These are phyloP conservation scores for Aspergillus sp. DNA, from an alignment of 2,329 filamentous ascomycete species.

Conservation along the genomic window DNA sequence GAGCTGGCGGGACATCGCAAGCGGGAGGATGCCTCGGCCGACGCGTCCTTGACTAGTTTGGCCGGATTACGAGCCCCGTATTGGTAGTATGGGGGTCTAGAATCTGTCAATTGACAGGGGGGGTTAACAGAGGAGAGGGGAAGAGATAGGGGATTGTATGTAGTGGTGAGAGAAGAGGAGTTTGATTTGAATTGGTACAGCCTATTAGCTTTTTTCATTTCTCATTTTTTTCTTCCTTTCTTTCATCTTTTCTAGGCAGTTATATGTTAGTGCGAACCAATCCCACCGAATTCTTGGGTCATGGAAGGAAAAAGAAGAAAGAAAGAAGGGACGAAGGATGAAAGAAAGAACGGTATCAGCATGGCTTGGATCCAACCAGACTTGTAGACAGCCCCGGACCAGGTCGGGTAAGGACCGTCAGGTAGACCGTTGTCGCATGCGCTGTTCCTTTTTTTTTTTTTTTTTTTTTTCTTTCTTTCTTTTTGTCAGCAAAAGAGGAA, in stretches of 20 bases:
- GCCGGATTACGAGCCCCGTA: constrained; percentile 48
- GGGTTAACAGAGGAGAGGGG: not conserved
- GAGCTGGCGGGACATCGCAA: constrained; percentile 62
- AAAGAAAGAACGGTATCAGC: not conserved
- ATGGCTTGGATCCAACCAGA: not conserved
- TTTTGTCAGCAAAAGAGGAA: not conserved
- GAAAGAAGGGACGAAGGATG: not conserved
- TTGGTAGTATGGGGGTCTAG: constrained; percentile 31
- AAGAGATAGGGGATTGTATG: not conserved
- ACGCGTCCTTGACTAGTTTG: constrained; percentile 46
- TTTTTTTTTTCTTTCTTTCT: no score
- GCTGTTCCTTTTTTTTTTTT: not conserved
- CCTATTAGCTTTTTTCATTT: not conserved
- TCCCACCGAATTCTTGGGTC: not conserved
- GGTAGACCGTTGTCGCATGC: no score
- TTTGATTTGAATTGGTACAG: not conserved
- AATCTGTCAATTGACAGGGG: not conserved
- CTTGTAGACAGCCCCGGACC: no score
- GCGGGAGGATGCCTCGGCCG: constrained; percentile 44
- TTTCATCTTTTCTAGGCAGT: not conserved
- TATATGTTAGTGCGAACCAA: not conserved
- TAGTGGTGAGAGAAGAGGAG: not conserved
- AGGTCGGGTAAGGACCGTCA: no score
- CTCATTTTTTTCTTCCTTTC: not conserved
- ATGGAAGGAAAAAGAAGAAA: not conserved